Percentiles rank a stretch among this genome's conserved stretches.
phyloP scores from a whole-genome alignment of 2,329 filamentous ascomycete species.

The Xylariomycetidae sp. region DNA sequence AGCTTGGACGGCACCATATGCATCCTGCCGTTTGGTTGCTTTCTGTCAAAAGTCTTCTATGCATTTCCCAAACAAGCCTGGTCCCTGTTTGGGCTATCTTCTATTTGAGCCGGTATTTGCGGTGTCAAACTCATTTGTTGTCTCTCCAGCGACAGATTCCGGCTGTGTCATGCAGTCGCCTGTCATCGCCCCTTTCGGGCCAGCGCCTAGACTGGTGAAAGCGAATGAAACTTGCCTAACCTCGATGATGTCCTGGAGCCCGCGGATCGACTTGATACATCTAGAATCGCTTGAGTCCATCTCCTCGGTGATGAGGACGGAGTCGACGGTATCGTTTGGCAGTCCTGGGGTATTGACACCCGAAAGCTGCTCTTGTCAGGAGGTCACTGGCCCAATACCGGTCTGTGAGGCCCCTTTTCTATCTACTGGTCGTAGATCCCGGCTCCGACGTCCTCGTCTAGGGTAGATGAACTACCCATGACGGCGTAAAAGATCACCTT shows the following conservation, averaged over 20 bases:
- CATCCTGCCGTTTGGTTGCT: slow-evolving; percentile 39
- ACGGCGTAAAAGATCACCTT: slow-evolving; percentile 13
- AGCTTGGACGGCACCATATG: slow-evolving; percentile 41
- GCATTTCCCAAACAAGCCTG: slow-evolving; percentile 33
- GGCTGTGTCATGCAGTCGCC: slow-evolving; percentile 36
- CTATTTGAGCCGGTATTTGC: slow-evolving; percentile 36
- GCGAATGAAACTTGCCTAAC: slow-evolving; percentile 35
- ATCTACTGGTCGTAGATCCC: slow-evolving; percentile 9
- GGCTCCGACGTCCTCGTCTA: slow-evolving; percentile 15
- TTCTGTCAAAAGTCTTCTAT: slow-evolving; percentile 35
- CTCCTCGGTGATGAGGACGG: slow-evolving; percentile 21
- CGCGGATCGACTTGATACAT: slow-evolving; percentile 23
- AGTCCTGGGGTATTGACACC: slow-evolving; percentile 15
- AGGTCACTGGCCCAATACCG: slow-evolving; percentile 14
- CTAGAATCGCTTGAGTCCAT: slow-evolving; percentile 17
- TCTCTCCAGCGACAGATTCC: slow-evolving; percentile 28
- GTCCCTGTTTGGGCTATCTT: slow-evolving; percentile 36
- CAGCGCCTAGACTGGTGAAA: slow-evolving; percentile 30
- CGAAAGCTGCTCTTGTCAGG: slow-evolving; percentile 17
- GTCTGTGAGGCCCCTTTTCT: slow-evolving; percentile 10
- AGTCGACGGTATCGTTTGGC: slow-evolving; percentile 23
- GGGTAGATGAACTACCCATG: slow-evolving; percentile 11
- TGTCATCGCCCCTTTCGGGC: slow-evolving; percentile 35
- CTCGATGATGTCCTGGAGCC: slow-evolving; percentile 28
- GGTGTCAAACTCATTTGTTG: slow-evolving; percentile 37